Percentiles rank a stretch among this genome's conserved stretches.
phyloP scores from a whole-genome alignment of 1,139 yeast species.

The Pichia cactophila region DNA sequence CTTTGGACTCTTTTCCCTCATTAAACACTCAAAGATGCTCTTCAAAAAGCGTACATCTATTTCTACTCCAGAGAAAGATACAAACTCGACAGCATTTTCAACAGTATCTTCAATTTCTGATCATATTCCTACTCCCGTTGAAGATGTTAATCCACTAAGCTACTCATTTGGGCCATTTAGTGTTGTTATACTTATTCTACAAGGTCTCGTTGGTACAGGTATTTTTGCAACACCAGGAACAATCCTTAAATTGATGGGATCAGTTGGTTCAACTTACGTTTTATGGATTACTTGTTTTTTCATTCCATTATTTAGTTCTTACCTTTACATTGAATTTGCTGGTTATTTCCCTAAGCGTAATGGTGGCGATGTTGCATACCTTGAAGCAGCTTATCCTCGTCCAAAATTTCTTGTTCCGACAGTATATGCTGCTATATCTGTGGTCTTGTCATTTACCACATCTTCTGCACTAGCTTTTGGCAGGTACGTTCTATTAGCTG shows the following conservation, averaged over 20 bases:
- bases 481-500: constrained; percentile 34
- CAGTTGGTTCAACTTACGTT: constrained; percentile 37
- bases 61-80: no score
- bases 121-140: constrained; percentile 31
- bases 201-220: constrained; percentile 42
- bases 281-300: constrained; percentile 36
- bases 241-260: constrained; percentile 33
- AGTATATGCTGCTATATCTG: constrained; percentile 36
- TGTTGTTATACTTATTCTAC: constrained; percentile 32
- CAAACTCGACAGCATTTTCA: background rate
- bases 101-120: background rate
- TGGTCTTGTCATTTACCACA: constrained; percentile 35
- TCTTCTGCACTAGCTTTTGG: constrained; percentile 40
- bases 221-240: constrained; percentile 38
- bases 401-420: constrained; percentile 37
- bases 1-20: no score
- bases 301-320: constrained; percentile 32
- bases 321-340: constrained; percentile 34
- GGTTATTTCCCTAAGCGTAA: constrained; percentile 31
- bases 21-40: no score
- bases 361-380: constrained; percentile 39
- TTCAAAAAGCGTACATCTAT: no score
- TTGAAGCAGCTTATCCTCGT: constrained; percentile 38
- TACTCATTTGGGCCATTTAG: constrained; percentile 29
- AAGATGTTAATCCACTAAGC: constrained; percentile 34